These are phyloP conservation scores for Corynascus novoguineensis DNA, from an alignment of 495 filamentous ascomycete genomes.

Conservation along the genomic window DNA sequence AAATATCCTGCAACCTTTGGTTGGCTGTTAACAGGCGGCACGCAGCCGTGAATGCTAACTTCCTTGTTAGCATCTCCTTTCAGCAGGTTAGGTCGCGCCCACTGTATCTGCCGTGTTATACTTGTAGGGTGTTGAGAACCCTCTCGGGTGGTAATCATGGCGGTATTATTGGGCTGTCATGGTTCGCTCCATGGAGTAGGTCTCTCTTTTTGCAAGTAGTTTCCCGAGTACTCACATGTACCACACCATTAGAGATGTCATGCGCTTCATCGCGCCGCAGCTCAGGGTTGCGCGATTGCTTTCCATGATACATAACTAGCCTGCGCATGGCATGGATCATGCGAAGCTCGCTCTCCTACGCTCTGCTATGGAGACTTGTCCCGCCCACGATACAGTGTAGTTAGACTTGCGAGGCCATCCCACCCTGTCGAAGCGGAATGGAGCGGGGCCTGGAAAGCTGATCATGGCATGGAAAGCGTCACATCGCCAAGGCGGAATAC, in stretches of 20 bases:
- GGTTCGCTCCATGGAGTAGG: too few species aligned
- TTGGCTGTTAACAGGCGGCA: too few species aligned
- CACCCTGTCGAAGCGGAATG: not conserved
- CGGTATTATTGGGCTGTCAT: too few species aligned
- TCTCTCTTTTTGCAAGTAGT: too few species aligned
- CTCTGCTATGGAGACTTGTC: not conserved
- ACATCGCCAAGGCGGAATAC: constrained; percentile 11
- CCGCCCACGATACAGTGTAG: not conserved
- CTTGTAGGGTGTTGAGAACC: too few species aligned
- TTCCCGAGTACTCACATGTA: not conserved
- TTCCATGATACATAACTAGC: not conserved
- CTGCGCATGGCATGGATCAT: not conserved
- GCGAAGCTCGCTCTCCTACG: not conserved
- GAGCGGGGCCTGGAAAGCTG: too few species aligned
- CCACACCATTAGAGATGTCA: not conserved
- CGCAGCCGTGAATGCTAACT: too few species aligned
- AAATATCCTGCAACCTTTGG: too few species aligned
- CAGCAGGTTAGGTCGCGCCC: too few species aligned
- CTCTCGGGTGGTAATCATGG: too few species aligned
- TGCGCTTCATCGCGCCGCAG: not conserved
- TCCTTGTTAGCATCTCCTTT: too few species aligned
- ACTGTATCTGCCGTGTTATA: too few species aligned
- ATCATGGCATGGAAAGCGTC: not conserved
- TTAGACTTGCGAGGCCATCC: not conserved
- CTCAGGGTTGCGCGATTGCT: not conserved